phyloP scores from a whole-genome alignment of 306 rosid genomes.

The Lupinus albus region DNA sequence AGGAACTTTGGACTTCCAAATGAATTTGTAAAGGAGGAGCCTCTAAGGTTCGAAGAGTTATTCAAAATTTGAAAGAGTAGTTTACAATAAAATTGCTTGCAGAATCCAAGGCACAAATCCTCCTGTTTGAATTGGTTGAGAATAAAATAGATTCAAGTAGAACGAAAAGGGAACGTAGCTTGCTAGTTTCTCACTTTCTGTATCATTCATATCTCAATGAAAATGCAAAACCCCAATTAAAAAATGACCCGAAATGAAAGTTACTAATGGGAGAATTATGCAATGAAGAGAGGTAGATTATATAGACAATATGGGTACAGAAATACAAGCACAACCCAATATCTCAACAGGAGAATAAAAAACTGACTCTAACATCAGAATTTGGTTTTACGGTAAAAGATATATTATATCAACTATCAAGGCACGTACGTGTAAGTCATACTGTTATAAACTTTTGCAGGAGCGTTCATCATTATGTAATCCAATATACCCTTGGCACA shows the following conservation, averaged over 20 bases:
- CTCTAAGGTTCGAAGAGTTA: not conserved
- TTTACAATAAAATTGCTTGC: not conserved
- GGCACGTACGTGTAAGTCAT: constrained; percentile 84
- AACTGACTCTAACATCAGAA: constrained; percentile 30
- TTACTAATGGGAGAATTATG: constrained; percentile 32
- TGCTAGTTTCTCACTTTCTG: constrained; percentile 21
- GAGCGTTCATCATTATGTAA: constrained; percentile 96
- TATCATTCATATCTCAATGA: constrained; percentile 9
- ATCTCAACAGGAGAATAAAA: constrained; percentile 29
- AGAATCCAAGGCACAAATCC: constrained; percentile 30
- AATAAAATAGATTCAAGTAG: constrained; percentile 21
- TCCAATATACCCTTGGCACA: constrained; percentile 99
- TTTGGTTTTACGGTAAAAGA: constrained; percentile 36
- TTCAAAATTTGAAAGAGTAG: constrained; percentile 7
- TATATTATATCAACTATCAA: constrained; percentile 35
- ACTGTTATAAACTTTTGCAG: constrained; percentile 79
- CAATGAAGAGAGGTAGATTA: constrained; percentile 25
- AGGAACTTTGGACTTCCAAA: constrained; percentile 14
- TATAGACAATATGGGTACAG: not conserved
- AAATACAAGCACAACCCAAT: constrained; percentile 34
- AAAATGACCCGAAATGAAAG: constrained; percentile 18
- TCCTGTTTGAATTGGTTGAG: constrained; percentile 11
- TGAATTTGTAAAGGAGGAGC: not conserved
- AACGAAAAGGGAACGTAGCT: constrained; percentile 14
- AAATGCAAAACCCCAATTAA: constrained; percentile 28